Evolutionary conservation across 1,284 basidiomycete genomes (phyloP), one percentile per base, ranked within the genome.

Genomic region (Boletellus deceptivus): DNA sequence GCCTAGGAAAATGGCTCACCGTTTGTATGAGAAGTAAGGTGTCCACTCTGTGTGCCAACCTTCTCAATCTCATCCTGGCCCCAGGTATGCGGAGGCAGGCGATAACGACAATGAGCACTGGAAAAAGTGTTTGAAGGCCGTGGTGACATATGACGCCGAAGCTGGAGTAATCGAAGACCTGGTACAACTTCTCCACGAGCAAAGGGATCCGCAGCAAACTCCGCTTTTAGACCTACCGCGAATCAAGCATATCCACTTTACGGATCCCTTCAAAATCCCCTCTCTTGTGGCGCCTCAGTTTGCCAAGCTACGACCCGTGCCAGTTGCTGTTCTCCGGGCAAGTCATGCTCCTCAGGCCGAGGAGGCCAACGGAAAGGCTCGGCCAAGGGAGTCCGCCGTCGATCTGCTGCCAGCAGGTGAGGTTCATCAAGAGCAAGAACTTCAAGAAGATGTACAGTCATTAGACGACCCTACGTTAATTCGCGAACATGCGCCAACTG

Each of bases 111-210:
- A n/a, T n/a, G n/a, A n/a, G n/a, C n/a, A n/a, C n/a, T n/a, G n/a
- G n/a, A n/a, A n/a, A n/a, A n/a, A 44, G 13, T 60, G 55, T 46
- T 34, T 64, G 47, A 50, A 50, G 24, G 55, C 40, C 16, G 33
- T 64, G 8, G 41, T 54, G 25, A 33, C 52, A 17, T 61, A 65
- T 24, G 55, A 66, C 17, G 31, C 35, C 10, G 52, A 58, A 14
- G 36, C 49, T 4, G 36, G 53, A 7, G 54, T 53, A 13, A 58
- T 63, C 36, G 33, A 48, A 27, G 59, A 66, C 35, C 17, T 64
- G 3, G 64, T 63, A 8, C 62, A 65, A 4, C 55, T 64, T 8
- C n/a, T n/a, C n/a, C 55, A 61, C 46, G 61, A 49, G 24, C 46
- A 33, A 47, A 52, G 46, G 33, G 39, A 29, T 10, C 22, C 38